Percentiles rank a stretch among this genome's conserved stretches.
Evolutionary conservation across 257 asterid genomes (phyloP).

Genomic region (Echium plantagineum): DNA sequence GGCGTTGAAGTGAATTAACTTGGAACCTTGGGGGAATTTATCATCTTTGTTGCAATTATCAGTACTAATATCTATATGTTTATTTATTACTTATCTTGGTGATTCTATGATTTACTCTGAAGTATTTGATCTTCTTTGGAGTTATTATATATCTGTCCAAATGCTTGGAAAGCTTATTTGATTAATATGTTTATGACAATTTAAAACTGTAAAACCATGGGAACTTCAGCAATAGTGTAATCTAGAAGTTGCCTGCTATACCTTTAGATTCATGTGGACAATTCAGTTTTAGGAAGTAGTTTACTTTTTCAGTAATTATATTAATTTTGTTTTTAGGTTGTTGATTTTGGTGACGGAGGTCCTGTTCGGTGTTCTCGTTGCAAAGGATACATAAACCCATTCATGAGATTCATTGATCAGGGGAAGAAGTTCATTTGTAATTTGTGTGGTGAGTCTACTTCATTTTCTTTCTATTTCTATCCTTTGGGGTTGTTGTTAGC

Average conservation of each 20-base stretch:
- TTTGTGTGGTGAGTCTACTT: conserved; percentile 69
- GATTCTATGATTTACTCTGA: too few species aligned
- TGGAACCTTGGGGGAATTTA: too few species aligned
- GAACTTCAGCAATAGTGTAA: neutral
- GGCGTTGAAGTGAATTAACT: too few species aligned
- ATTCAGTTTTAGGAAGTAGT: neutral
- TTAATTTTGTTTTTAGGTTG: conserved; percentile 40
- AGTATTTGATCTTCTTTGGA: too few species aligned
- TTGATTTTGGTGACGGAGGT: conserved; percentile 96
- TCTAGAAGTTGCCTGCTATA: neutral
- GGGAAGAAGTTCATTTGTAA: conserved; percentile 93
- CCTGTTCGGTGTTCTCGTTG: conserved; percentile 99
- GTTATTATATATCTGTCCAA: too few species aligned
- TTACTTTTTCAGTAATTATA: neutral
- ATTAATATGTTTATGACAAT: too few species aligned
- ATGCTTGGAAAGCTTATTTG: too few species aligned
- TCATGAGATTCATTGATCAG: conserved; percentile 90
- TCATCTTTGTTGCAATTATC: too few species aligned
- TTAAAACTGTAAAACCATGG: too few species aligned
- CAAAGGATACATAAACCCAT: conserved; percentile 96
- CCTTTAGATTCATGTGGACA: neutral
- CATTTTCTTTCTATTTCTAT: neutral
- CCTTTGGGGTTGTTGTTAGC: neutral
- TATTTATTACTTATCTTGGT: too few species aligned
- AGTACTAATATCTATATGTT: too few species aligned